Base-by-base conservation (phyloP, 176 grass and related monocot species). In the Oryza brachyantha region DNA sequence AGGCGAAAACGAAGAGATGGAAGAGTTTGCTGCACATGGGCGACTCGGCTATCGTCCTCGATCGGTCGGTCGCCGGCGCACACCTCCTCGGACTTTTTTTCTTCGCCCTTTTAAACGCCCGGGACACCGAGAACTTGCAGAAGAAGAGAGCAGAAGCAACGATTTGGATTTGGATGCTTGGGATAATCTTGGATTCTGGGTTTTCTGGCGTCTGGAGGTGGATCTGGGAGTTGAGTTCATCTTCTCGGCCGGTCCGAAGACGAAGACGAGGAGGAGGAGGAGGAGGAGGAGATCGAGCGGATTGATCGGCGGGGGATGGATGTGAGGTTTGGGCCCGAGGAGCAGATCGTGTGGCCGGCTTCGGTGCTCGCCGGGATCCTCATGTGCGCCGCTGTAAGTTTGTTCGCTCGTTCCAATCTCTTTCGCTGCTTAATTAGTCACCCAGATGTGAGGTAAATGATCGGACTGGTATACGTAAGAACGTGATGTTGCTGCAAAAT, bases 291-390 rank as follows among this genome's bases (percentile, higher is more conserved):
- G 19, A n/a, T n/a, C n/a, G n/a, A 14, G 52, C 52, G 24, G 0
- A 57, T 6, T 24, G 8, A 24, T 57, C 3, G 52, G 52, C 52
- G 24, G 52, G 52, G 10, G 11, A 84, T 89, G 81, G 71, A 84
- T 2, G 77, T 0, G 58, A 64, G 28, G 16, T 84, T 65, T 13
- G 82, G 82, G 57, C 76, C 77, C 3, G 41, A 31, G 28, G 87
- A 89, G 77, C 86, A 11, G 71, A n/a, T 88, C 12, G 76, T 88
- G 27, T 88, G 86, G 81, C 86, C 86, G 76, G 81, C 81, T 27
- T 89, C 81, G 27, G 59, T 84, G 10, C 76, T 89, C 0, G 71
- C 87, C 57, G 87, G 87, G 41, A 25, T 84, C 64, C 16, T 37
- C 82, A 76, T 84, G 82, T 66, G 82, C 46, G 64, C 36, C 27